Evolutionary conservation across 352 stramenopile genomes (phyloP), one percentile per base, ranked within the genome.

Genomic region (Pythium sp.): DNA sequence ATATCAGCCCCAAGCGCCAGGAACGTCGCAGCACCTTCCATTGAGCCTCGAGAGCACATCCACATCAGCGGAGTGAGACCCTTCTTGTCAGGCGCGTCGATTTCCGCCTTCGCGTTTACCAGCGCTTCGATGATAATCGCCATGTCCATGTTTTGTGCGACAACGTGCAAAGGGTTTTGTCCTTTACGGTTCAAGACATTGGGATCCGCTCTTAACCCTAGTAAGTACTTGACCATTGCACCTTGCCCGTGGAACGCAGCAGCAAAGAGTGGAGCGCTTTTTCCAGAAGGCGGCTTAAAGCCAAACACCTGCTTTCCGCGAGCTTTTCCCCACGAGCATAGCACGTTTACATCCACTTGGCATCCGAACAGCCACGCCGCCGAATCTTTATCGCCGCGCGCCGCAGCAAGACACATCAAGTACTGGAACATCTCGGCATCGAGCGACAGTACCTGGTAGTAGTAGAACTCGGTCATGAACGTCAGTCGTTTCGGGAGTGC

Each of bases 391-490:
- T 96, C 89, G 12, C 87, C 87, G 26, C 89, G 86, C 28, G 75
- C 74, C 9, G 86, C 87, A 36, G 82, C 87, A 24, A 92, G 66
- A 59, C 87, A 95, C 64, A 84, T 70, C 15, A 95, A 65, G 64
- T 94, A 95, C 59, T 82, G 83, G 69, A 89, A 91, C 85, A 94
- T 92, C 46, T 95, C 82, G 32, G 58, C 65, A 64, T 94, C 87
- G 14, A 93, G 72, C 5, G 84, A 87, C 20, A 93, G 69, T 49
- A 94, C 63, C 65, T 93, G 81, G 64, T 96, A 93, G 72, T 95
- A 93, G 65, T 90, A 93, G 68, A 93, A 91, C 59, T 94, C 86
- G 8, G 82, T 85, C 70, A 96, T 77, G 61, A 96, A 96, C 6
- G 84, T 92, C 26, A 96, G 69, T 12, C 83, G 82, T 69, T 96